Evolutionary conservation across 2,329 filamentous ascomycete species (phyloP).

Genomic region (Colletotrichum orchidophilum): DNA sequence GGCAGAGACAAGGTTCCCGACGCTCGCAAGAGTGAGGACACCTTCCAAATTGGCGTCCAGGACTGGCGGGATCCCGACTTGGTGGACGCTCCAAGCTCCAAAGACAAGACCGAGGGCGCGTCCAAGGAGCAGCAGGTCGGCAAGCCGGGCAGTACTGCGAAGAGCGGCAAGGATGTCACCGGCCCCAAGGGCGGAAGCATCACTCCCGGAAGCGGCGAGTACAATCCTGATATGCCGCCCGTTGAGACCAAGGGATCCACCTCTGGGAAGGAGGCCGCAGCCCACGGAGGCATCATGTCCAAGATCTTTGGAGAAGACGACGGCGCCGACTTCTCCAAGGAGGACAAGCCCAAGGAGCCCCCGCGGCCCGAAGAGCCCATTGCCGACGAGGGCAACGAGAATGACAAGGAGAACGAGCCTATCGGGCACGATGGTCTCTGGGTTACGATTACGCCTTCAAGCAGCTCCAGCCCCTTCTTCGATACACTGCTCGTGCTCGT

Average conservation of each 20-base stretch:
- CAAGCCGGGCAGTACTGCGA: constrained; percentile 32
- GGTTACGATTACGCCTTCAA: constrained; percentile 95
- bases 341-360: constrained; percentile 35
- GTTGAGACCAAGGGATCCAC: constrained; percentile 46
- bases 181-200: constrained; percentile 71
- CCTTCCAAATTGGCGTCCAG: constrained; percentile 84
- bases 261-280: constrained; percentile 7
- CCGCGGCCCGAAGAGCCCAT: constrained; percentile 37
- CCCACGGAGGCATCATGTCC: constrained; percentile 52
- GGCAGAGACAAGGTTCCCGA: constrained; percentile 38
- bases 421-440: constrained; percentile 81
- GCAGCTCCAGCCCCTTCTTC: constrained; percentile 90
- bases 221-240: constrained; percentile 46
- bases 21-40: constrained; percentile 55
- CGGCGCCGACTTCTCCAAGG: constrained; percentile 41
- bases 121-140: constrained; percentile 20
- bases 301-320: constrained; percentile 60
- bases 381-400: not conserved
- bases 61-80: constrained; percentile 79
- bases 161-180: constrained; percentile 39
- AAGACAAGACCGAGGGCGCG: constrained; percentile 27
- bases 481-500: constrained; percentile 97
- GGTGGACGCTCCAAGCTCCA: constrained; percentile 51
- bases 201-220: constrained; percentile 78
- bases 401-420: constrained; percentile 40